Conservation (phyloP, 495 filamentous ascomycete genomes). For the Penicillium silybi region DNA sequence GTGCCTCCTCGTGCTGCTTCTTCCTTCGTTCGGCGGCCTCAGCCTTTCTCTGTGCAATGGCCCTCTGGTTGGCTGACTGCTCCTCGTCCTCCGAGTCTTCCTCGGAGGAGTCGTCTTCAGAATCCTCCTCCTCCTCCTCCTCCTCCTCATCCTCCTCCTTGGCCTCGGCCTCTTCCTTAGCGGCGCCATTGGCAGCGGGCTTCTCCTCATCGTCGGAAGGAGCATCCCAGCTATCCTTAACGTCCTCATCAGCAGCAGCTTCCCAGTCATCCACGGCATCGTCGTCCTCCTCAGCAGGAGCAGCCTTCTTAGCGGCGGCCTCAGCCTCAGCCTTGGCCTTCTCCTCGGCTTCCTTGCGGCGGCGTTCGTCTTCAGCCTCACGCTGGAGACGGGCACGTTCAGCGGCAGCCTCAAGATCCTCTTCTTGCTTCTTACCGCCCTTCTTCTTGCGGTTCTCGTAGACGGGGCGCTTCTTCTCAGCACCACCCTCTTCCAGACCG, state of each 20-base stretch:
- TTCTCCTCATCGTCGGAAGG: slow-evolving; percentile 71
- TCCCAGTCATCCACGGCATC: slow-evolving; percentile 85
- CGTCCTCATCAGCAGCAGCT: slow-evolving; percentile 70
- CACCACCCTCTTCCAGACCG: slow-evolving; percentile 57
- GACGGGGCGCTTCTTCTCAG: slow-evolving; percentile 71
- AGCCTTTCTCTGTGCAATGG: slow-evolving; percentile 71
- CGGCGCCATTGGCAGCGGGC: slow-evolving; percentile 21
- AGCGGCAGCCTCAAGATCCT: slow-evolving; percentile 61
- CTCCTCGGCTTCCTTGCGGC: slow-evolving; percentile 61
- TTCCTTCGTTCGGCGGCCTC: slow-evolving; percentile 87
- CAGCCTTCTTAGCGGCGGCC: slow-evolving; percentile 55
- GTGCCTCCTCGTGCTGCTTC: slow-evolving; percentile 83
- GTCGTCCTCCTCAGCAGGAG: slow-evolving; percentile 49
- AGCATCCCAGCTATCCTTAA: slow-evolving; percentile 96
- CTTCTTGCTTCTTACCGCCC: slow-evolving; percentile 67
- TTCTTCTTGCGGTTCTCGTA: slow-evolving; percentile 76
- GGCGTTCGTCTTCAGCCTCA: slow-evolving; percentile 68
- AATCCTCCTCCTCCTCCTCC: slow-evolving; percentile 36
- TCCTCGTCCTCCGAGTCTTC: slow-evolving; percentile 67
- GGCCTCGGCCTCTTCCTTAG: slow-evolving; percentile 26
- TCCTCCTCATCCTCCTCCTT: slow-evolving; percentile 30
- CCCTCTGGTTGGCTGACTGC: slow-evolving; percentile 60
- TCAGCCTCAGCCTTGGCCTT: slow-evolving; percentile 58
- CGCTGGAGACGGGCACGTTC: slow-evolving; percentile 57
- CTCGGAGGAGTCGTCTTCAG: slow-evolving; percentile 50